Conservation (phyloP, 2,329 filamentous ascomycete species). For the Trichoderma simmonsii region DNA sequence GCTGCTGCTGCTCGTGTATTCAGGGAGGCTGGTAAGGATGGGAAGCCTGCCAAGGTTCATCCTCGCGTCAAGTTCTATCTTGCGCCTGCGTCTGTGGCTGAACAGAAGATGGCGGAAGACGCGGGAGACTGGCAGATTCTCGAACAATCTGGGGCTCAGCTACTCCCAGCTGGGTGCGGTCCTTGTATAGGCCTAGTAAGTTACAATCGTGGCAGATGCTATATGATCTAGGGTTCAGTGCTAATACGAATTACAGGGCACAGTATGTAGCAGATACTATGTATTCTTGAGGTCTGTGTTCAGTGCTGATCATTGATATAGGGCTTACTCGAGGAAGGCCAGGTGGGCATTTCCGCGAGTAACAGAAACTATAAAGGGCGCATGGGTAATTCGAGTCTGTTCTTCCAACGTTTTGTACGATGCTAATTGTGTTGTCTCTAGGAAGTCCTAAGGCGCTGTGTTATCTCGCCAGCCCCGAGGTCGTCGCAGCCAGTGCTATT, state of each 20-base stretch:
- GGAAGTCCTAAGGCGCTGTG: conserved; percentile 48
- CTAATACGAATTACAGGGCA: background rate
- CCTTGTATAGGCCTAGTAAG: conserved; percentile 74
- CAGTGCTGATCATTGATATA: conserved; percentile 41
- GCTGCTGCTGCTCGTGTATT: conserved; percentile 62
- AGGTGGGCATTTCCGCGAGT: conserved; percentile 77
- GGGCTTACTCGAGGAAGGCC: conserved; percentile 78
- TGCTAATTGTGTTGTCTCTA: background rate
- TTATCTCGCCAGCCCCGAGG: conserved; percentile 84
- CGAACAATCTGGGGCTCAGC: conserved; percentile 72
- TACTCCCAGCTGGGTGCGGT: conserved; percentile 71
- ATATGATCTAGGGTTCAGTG: background rate
- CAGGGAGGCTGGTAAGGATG: conserved; percentile 67
- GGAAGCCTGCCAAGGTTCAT: conserved; percentile 66
- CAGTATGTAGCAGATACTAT: background rate
- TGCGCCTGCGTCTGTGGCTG: conserved; percentile 74
- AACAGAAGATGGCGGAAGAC: conserved; percentile 71
- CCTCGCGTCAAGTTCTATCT: conserved; percentile 82
- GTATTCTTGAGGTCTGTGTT: background rate
- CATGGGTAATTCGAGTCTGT: conserved; percentile 57
- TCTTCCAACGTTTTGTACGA: background rate
- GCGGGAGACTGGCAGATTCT: conserved; percentile 57
- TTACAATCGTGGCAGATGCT: background rate
- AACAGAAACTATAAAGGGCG: conserved; percentile 92
- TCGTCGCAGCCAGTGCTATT: conserved; percentile 86